These are phyloP conservation scores for Chiua virens DNA, from an alignment of 768 basidiomycete species.

Conservation along the genomic window DNA sequence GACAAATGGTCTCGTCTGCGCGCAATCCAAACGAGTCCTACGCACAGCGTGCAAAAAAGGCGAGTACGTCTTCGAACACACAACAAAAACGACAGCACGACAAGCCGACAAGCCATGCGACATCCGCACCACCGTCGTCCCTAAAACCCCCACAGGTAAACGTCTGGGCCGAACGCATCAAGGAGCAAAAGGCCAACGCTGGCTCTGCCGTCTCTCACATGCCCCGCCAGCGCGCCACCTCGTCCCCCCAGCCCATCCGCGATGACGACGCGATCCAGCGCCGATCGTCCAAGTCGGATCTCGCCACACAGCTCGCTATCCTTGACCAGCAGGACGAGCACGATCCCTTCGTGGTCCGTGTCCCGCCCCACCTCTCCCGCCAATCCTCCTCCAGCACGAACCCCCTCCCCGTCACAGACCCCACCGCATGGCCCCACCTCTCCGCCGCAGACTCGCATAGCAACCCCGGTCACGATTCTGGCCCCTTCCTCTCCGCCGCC, in stretches of 20 bases:
- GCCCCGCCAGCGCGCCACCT: slow-evolving; percentile 9
- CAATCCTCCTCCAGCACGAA: slow-evolving; percentile 26
- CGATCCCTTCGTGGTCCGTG: slow-evolving; percentile 48
- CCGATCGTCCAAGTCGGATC: slow-evolving; percentile 17
- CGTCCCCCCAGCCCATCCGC: slow-evolving; percentile 10
- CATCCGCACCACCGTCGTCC: background rate
- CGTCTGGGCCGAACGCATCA: slow-evolving; percentile 45
- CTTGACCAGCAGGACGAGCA: slow-evolving; percentile 30
- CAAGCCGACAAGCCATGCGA: background rate
- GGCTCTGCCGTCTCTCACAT: slow-evolving; percentile 9
- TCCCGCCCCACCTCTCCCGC: slow-evolving; percentile 34
- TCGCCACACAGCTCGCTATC: slow-evolving; percentile 19
- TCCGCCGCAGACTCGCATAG: slow-evolving; percentile 13
- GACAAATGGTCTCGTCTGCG: slow-evolving; percentile 33
- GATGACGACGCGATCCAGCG: slow-evolving; percentile 15
- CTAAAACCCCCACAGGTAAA: slow-evolving; percentile 32
- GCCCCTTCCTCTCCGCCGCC: slow-evolving; percentile 29
- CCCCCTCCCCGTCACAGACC: slow-evolving; percentile 19
- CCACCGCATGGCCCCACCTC: slow-evolving; percentile 18
- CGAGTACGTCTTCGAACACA: slow-evolving; percentile 17
- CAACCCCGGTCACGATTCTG: slow-evolving; percentile 24
- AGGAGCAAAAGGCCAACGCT: slow-evolving; percentile 37
- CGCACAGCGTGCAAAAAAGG: slow-evolving; percentile 53
- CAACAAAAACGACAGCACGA: slow-evolving; percentile 4
- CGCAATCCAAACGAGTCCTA: slow-evolving; percentile 53